Evolutionary conservation across 2,329 filamentous ascomycete genomes (phyloP).

Genomic region (Ophidiomyces ophidiicola): DNA sequence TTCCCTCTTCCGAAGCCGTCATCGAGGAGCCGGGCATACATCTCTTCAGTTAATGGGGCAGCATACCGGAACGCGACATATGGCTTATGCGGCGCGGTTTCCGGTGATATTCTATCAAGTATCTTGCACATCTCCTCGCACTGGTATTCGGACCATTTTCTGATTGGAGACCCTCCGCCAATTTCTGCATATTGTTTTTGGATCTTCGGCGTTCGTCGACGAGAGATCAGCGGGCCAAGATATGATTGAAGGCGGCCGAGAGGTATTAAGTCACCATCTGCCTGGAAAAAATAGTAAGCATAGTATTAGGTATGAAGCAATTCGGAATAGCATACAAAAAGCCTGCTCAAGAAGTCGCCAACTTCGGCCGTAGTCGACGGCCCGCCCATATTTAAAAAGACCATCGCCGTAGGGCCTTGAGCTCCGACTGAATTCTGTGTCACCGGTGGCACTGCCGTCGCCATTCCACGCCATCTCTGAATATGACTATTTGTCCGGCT

Average conservation of each 20-base stretch:
- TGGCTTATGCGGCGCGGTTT: constrained; percentile 91
- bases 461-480: constrained; percentile 29
- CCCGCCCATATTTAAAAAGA: constrained; percentile 98
- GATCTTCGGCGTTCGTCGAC: constrained; percentile 85
- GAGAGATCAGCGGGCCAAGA: constrained; percentile 75
- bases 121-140: constrained; percentile 94
- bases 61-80: constrained; percentile 97
- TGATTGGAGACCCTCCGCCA: constrained; percentile 92
- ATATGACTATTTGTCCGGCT: not conserved
- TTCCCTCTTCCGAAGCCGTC: constrained; percentile 85
- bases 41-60: constrained; percentile 82
- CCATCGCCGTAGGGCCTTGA: constrained; percentile 87
- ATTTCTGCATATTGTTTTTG: constrained; percentile 91
- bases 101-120: constrained; percentile 76
- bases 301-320: not conserved
- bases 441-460: constrained; percentile 60
- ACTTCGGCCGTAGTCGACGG: constrained; percentile 83
- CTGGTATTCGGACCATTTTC: constrained; percentile 96
- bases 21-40: constrained; percentile 68
- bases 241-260: constrained; percentile 83
- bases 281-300: constrained; percentile 38
- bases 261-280: constrained; percentile 91
- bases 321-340: constrained; percentile 58
- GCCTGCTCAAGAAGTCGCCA: constrained; percentile 70
- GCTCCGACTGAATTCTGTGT: constrained; percentile 60